Evolutionary conservation across 257 asterid species (phyloP).

Genomic region (Solanum ahanhuiri): DNA sequence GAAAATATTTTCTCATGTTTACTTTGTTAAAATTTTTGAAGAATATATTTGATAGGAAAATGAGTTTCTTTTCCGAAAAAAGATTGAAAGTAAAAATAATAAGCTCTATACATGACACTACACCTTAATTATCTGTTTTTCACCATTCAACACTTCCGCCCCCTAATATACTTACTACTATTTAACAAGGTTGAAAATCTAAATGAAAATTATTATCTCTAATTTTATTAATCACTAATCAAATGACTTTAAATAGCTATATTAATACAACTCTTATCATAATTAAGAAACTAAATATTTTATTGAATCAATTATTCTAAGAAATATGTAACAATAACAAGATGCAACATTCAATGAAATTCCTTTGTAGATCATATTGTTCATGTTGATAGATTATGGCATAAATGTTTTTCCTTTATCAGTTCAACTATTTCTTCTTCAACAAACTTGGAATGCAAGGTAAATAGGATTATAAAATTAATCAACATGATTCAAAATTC

Average conservation of each 20-base stretch:
- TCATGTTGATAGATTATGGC: background rate
- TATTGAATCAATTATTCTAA: background rate
- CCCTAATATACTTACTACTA: background rate
- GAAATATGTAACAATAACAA: background rate
- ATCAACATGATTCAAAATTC: background rate
- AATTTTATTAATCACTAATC: background rate
- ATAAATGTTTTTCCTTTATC: background rate
- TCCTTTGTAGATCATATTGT: background rate
- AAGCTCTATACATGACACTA: background rate
- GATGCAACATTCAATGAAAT: background rate
- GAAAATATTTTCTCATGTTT: too few relatives aligned
- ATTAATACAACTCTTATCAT: background rate
- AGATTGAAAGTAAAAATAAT: background rate
- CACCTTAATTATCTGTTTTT: background rate
- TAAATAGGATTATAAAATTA: background rate
- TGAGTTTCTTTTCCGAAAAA: rapidly evolving
- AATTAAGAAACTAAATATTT: background rate
- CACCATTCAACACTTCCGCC: background rate
- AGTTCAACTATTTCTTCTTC: background rate
- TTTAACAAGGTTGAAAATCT: background rate
- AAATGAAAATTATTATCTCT: background rate
- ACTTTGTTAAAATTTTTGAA: too few relatives aligned
- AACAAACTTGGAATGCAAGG: background rate
- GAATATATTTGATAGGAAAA: background rate
- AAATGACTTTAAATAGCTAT: background rate